Evolutionary conservation across 768 basidiomycete genomes (phyloP), one percentile per base, ranked within the genome.

Genomic region (Tylopilus plumbeoviolaceoides): DNA sequence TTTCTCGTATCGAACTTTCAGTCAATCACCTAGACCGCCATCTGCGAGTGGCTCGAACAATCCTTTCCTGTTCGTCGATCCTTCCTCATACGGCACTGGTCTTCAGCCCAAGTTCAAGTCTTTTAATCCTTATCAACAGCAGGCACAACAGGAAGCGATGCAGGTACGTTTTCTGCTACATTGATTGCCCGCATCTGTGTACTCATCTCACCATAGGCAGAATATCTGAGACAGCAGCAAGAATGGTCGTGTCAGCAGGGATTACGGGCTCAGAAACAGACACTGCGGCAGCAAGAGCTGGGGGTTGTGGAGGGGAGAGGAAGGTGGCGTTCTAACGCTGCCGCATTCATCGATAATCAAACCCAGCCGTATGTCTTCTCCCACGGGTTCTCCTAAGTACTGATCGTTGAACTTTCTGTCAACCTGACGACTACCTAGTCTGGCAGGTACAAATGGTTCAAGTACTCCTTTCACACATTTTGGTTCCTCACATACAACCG

Each of bases 71-170:
- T 67, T 74, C 36, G 68, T 83, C 56, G 78, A 92, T 63, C 76
- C 84, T 44, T 81, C 82, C 25, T 74, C 81, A 17, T 82, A 80
- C 54, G 73, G 80, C 20, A 74, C 75, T 30, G 81, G 81, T 10
- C 71, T 84, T 25, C 82, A 87, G 59, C 89, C 89, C 0, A 92
- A 95, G 62, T 91, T 89, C 68, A 93, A 91, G 8, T 84, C 89
- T 1, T 98, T 92, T 78, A 98, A 98, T 69, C 91, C 91, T 0
- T 93, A 91, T 58, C 89, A 91, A 64, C 92, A 94, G 67, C 95
- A 95, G 65, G 83, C 87, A 44, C 89, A 95, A 62, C 92, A 95
- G 62, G 92, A 95, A 69, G 86, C 86, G 17, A 80, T 85, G 62
- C 89, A 89, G 73, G 80, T 77, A 43, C 36, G 17, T 12, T 27